A percentile compares a stretch with the other conserved stretches of the same genome.
phyloP scores from a whole-genome alignment of 352 stramenopile species.

The Phytophthora hibernalis region DNA sequence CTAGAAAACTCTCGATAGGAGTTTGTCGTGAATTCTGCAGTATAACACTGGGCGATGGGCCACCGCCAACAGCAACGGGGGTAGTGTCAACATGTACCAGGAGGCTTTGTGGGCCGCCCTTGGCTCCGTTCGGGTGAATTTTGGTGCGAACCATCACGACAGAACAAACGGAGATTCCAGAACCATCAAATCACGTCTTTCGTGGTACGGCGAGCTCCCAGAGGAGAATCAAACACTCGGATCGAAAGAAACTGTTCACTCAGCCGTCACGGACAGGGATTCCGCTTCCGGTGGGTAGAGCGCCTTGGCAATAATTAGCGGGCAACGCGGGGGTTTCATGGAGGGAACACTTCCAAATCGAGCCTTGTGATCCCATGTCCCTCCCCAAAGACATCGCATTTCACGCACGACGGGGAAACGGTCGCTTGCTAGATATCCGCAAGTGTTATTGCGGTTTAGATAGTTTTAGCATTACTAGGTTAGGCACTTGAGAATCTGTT shows the following conservation, averaged over 20 bases:
- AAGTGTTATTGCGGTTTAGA: no score
- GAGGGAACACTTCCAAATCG: not conserved
- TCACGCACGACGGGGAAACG: no score
- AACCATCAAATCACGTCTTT: not conserved
- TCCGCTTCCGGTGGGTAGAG: not conserved
- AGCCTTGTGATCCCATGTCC: not conserved
- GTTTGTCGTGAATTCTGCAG: not conserved
- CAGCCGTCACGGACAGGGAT: not conserved
- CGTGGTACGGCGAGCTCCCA: not conserved
- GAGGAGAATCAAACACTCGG: not conserved
- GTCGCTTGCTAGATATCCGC: no score
- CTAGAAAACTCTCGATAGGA: not conserved
- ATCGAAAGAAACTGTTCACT: not conserved
- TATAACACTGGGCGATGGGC: not conserved
- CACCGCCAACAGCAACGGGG: not conserved
- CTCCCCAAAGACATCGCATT: no score
- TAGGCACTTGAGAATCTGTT: not conserved
- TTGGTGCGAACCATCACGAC: not conserved
- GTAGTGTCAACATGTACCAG: not conserved
- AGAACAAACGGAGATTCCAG: not conserved
- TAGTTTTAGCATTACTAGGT: no score
- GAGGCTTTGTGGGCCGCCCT: not conserved
- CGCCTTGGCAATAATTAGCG: not conserved
- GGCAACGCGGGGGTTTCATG: not conserved
- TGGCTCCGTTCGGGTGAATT: not conserved